Evolutionary conservation across 2,329 filamentous ascomycete species (phyloP).

Genomic region (Calcarisporium arbuscula): DNA sequence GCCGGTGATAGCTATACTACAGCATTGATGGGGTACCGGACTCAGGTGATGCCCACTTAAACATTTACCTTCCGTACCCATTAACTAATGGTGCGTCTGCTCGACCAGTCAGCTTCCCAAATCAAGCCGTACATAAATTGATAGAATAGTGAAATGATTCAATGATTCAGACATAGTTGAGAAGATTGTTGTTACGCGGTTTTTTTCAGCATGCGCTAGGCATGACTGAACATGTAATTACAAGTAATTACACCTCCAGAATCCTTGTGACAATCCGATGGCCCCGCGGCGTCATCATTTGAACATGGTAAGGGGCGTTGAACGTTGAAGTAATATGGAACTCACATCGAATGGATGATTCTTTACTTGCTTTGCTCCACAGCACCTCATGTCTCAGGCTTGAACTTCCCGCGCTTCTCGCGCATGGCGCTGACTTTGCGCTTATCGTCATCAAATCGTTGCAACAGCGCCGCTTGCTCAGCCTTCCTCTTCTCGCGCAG

Average conservation of each 20-base stretch:
- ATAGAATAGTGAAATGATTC: constrained; percentile 13
- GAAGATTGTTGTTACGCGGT: constrained; percentile 61
- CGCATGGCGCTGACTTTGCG: constrained; percentile 66
- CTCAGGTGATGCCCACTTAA: no score
- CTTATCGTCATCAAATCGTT: constrained; percentile 69
- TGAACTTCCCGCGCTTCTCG: constrained; percentile 58
- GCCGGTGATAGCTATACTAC: no score
- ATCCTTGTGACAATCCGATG: constrained; percentile 36
- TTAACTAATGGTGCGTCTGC: no score
- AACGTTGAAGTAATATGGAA: constrained; percentile 7
- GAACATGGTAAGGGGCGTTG: constrained; percentile 9
- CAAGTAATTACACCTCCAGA: no score
- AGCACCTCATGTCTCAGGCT: constrained; percentile 37
- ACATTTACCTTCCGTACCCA: no score
- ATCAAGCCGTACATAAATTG: no score
- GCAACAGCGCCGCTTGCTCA: constrained; percentile 61
- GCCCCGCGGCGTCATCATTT: constrained; percentile 51
- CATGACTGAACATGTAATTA: constrained; percentile 16
- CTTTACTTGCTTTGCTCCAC: constrained; percentile 6
- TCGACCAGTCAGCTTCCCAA: no score
- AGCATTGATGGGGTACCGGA: no score
- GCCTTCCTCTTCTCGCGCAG: constrained; percentile 71
- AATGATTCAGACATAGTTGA: constrained; percentile 50
- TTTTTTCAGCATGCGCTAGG: constrained; percentile 48
- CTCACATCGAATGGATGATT: constrained; percentile 2